These are phyloP conservation scores for Rhodotorula sp. DNA, from an alignment of 1,284 basidiomycete species.

Conservation along the genomic window DNA sequence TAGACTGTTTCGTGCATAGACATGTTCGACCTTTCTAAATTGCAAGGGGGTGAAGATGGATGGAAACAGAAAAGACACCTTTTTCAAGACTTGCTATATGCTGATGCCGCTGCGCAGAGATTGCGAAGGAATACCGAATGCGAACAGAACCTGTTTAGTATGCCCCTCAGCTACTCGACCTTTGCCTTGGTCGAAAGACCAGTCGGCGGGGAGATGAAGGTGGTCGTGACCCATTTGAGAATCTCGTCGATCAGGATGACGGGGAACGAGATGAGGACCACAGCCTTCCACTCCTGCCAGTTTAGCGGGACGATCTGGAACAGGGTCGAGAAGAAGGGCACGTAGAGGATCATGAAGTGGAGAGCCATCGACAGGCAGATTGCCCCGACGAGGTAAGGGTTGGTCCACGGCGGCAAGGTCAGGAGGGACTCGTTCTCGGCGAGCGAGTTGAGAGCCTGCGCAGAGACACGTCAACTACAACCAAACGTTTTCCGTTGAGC, in stretches of 20 bases:
- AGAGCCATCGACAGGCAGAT: constrained; percentile 85
- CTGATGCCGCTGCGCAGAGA: background rate
- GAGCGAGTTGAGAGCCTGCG: constrained; percentile 67
- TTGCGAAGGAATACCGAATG: background rate
- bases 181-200: constrained; percentile 3
- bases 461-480: too few species aligned
- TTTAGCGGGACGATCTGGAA: constrained; percentile 91
- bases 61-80: background rate
- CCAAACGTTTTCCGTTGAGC: background rate
- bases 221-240: constrained; percentile 72
- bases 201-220: constrained; percentile 17
- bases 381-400: constrained; percentile 82
- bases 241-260: constrained; percentile 88
- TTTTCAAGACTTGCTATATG: background rate
- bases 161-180: constrained; percentile 7
- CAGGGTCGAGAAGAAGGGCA: constrained; percentile 78
- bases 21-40: background rate
- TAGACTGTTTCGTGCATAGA: background rate
- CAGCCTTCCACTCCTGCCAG: constrained; percentile 92
- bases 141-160: background rate
- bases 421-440: constrained; percentile 96
- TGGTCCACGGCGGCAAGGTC: constrained; percentile 85
- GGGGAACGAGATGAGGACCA: constrained; percentile 80
- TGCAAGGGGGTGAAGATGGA: background rate
- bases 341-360: constrained; percentile 91